Percentiles rank a stretch among this genome's conserved stretches.
Conservation (phyloP, 2,329 filamentous ascomycete species). For the Colletotrichum sp. region DNA sequence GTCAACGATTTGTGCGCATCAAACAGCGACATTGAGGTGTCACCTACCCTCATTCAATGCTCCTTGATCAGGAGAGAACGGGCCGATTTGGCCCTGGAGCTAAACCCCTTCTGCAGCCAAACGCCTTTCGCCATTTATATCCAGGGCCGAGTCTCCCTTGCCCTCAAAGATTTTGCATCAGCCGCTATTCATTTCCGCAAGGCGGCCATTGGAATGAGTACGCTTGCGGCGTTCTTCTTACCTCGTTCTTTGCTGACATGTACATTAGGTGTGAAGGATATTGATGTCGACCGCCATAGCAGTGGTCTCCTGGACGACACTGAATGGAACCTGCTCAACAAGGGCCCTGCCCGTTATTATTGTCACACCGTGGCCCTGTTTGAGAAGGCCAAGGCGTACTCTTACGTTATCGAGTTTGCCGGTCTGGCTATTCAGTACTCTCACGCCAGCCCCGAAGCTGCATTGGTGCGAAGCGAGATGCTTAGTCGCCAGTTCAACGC, state of each 20-base stretch:
- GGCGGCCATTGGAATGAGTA: constrained; percentile 83
- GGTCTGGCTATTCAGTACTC: constrained; percentile 74
- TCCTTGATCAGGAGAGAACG: constrained; percentile 64
- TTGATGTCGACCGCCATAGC: constrained; percentile 58
- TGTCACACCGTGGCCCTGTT: constrained; percentile 84
- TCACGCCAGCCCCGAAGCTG: constrained; percentile 35
- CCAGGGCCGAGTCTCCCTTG: constrained; percentile 79
- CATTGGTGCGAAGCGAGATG: constrained; percentile 68
- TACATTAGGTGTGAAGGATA: constrained; percentile 47
- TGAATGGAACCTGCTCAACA: constrained; percentile 72
- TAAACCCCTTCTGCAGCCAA: constrained; percentile 59
- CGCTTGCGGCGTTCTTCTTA: constrained; percentile 38
- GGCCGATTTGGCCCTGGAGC: constrained; percentile 63
- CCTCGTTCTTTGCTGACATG: constrained; percentile 31
- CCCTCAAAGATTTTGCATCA: constrained; percentile 73
- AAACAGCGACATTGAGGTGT: constrained; percentile 70
- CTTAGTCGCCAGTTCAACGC: constrained; percentile 85
- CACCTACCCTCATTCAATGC: constrained; percentile 65
- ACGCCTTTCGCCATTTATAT: constrained; percentile 78
- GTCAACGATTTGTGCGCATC: constrained; percentile 69
- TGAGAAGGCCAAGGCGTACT: constrained; percentile 77
- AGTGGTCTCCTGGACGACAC: constrained; percentile 75
- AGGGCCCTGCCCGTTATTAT: constrained; percentile 83
- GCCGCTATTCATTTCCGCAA: constrained; percentile 82
- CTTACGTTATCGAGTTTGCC: constrained; percentile 85